These are phyloP conservation scores for Kwoniella sp. DNA, from an alignment of 768 basidiomycete species.

Conservation along the genomic window DNA sequence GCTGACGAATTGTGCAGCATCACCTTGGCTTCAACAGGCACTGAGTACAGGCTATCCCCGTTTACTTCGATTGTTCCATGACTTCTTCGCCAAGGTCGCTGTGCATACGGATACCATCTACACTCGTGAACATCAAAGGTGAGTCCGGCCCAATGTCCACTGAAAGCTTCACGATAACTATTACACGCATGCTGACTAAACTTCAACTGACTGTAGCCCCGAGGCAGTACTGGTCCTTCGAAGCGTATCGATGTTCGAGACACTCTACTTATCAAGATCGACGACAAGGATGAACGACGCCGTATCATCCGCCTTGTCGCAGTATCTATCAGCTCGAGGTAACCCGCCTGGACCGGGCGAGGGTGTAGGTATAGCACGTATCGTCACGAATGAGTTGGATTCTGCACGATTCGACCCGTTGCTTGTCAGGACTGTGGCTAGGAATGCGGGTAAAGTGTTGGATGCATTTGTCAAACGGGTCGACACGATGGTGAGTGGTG, in stretches of 20 bases:
- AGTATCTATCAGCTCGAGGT: constrained; percentile 63
- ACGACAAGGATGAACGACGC: constrained; percentile 80
- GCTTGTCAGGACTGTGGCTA: constrained; percentile 75
- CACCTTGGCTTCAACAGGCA: constrained; percentile 87
- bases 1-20: constrained; percentile 61
- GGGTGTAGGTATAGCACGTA: constrained; percentile 73
- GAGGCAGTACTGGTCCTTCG: constrained; percentile 88
- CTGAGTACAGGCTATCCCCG: constrained; percentile 82
- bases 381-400: constrained; percentile 86
- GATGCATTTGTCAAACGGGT: constrained; percentile 68
- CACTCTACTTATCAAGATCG: constrained; percentile 82
- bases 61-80: constrained; percentile 87
- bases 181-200: background rate
- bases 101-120: constrained; percentile 95
- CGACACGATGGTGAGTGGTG: constrained; percentile 70
- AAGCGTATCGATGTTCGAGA: constrained; percentile 78
- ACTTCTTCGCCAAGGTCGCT: constrained; percentile 92
- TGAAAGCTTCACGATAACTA: too few relatives aligned
- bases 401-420: constrained; percentile 90
- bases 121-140: constrained; percentile 81
- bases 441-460: constrained; percentile 68
- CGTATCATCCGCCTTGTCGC: constrained; percentile 72
- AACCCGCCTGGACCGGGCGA: constrained; percentile 73
- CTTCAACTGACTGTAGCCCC: constrained; percentile 65
- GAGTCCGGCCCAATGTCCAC: constrained; percentile 16